Evolutionary conservation across 345 rosid genomes (phyloP).

Genomic region (Psidium friedrichsthalianum): DNA sequence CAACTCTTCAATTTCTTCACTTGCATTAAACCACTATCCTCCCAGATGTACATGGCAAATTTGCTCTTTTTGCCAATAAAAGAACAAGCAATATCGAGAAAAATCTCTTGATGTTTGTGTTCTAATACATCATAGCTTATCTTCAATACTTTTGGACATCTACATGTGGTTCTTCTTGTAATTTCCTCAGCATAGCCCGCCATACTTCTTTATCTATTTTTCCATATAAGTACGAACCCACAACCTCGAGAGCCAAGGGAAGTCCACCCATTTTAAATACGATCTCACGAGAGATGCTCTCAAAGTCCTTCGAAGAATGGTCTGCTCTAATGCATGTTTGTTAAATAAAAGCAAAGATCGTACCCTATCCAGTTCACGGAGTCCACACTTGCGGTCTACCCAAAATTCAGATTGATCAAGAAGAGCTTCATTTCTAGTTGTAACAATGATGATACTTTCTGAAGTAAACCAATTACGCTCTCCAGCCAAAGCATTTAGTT

Average conservation of each 20-base stretch:
- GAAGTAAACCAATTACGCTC: background rate
- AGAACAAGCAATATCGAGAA: background rate
- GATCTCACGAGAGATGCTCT: background rate
- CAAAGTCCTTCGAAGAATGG: background rate
- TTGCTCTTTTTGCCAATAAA: too few species aligned
- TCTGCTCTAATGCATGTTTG: background rate
- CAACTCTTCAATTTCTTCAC: too few species aligned
- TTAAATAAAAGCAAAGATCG: background rate
- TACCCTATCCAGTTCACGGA: too few species aligned
- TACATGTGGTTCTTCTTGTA: background rate
- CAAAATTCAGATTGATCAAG: background rate
- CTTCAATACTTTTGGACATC: background rate
- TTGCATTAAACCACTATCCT: too few species aligned
- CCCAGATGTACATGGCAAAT: too few species aligned
- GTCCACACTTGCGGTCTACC: background rate
- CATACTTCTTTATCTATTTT: background rate
- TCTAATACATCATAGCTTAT: background rate
- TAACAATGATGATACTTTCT: background rate
- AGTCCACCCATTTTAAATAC: background rate
- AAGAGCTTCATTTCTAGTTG: background rate
- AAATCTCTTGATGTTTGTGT: too few species aligned
- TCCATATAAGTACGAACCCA: background rate
- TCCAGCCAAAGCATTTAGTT: background rate
- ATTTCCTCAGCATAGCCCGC: background rate
- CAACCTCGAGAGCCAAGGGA: background rate